Conservation (phyloP, 2,329 filamentous ascomycete genomes). For the Tolypocladium sp. region DNA sequence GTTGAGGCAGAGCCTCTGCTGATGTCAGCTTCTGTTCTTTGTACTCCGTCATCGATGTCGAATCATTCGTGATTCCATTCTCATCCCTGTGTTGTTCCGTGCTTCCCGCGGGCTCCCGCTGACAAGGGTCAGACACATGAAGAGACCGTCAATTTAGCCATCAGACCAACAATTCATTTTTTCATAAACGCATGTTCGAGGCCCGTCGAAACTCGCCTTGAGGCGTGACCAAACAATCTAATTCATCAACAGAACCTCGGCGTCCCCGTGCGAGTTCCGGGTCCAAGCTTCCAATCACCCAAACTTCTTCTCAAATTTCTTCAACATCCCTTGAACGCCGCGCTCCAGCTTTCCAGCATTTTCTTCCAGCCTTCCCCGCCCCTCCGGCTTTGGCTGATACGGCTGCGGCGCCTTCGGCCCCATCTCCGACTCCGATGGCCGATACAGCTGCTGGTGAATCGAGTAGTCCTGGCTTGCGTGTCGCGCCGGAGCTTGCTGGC, state of each 20-base stretch:
- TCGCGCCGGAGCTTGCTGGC: constrained; percentile 14
- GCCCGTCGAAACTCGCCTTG: neutral
- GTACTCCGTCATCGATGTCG: too few relatives aligned
- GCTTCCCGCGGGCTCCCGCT: too few relatives aligned
- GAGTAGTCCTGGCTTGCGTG: constrained; percentile 35
- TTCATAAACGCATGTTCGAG: neutral
- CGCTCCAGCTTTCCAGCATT: constrained; percentile 59
- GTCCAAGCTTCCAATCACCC: constrained; percentile 23
- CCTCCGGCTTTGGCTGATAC: constrained; percentile 35
- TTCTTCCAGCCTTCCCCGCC: constrained; percentile 49
- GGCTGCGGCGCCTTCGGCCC: constrained; percentile 16
- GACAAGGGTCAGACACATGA: neutral
- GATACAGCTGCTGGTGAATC: constrained; percentile 61
- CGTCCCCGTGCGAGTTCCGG: neutral
- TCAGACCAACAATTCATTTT: neutral
- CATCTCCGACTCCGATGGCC: constrained; percentile 55
- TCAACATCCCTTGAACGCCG: constrained; percentile 62
- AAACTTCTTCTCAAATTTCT: constrained; percentile 72
- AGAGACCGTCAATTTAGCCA: neutral
- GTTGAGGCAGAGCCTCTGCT: neutral
- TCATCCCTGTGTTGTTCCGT: too few relatives aligned
- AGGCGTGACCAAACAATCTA: neutral
- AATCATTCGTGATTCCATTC: too few relatives aligned
- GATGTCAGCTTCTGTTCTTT: neutral
- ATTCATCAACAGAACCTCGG: neutral